Conservation (phyloP, 257 asterid species). For the Solanum arcanum region DNA sequence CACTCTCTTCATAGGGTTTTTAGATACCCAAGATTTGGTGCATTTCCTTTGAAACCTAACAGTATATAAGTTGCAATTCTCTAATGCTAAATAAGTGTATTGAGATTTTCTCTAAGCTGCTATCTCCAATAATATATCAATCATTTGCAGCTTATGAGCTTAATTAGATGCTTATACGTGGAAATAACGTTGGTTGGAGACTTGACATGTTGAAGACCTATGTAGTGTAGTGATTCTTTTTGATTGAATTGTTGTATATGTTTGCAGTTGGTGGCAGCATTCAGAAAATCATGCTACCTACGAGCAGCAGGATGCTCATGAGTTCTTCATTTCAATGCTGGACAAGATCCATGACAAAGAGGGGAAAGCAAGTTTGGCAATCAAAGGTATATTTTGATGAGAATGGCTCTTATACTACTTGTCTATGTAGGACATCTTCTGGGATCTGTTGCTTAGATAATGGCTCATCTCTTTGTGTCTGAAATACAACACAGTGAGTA, state of each 20-base stretch:
- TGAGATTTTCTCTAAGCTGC: not conserved
- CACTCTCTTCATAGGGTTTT: not conserved
- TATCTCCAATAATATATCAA: not conserved
- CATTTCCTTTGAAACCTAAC: not conserved
- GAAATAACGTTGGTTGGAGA: not conserved
- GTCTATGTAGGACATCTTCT: not conserved
- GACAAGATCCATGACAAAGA: constrained; percentile 85
- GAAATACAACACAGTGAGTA: not conserved
- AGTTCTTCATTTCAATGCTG: constrained; percentile 83
- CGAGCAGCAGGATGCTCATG: constrained; percentile 97
- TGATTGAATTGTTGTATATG: not conserved
- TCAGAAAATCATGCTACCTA: constrained; percentile 90
- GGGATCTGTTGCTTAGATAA: not conserved
- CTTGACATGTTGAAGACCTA: not conserved
- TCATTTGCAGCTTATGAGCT: not conserved
- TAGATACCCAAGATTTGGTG: not conserved
- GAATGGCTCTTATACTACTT: not conserved
- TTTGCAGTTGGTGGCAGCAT: constrained; percentile 96
- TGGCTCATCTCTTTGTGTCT: not conserved
- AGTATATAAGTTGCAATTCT: not conserved
- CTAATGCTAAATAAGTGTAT: not conserved
- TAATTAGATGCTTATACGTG: no score
- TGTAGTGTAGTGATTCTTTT: not conserved
- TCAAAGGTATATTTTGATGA: constrained; percentile 31
- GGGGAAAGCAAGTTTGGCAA: constrained; percentile 44